Evolutionary conservation across 2,329 filamentous ascomycete genomes (phyloP), one percentile per base, ranked within the genome.

Genomic region (Neobulgaria alba): DNA sequence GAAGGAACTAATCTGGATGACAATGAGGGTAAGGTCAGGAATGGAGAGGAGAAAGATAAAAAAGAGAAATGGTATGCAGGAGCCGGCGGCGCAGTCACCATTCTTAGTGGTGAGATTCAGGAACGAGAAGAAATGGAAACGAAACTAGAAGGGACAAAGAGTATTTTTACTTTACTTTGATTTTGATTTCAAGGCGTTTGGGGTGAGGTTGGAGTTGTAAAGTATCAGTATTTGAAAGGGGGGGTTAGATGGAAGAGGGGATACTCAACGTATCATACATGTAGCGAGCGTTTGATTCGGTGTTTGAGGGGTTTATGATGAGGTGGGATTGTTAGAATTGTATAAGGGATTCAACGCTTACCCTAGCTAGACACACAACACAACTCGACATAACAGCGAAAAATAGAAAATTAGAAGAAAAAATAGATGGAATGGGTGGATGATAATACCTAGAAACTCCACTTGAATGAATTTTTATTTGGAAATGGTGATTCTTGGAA

Each of bases 101-200:
- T 79, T 17, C 68, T 95, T 43, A 95, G 88, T 59, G 85, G 82
- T 2, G 70, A 82, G 0, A 71, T 81, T 43, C 86, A 79, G 3
- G 90, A 96, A 67, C 82, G 81, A 64, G 85, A 93, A 45, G 92
- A 96, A 68, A 95, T 96, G 88, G 70, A 82, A 55, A 79, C 77
- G 5, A 90, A 89, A 63, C 63, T 59, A 12, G 48, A 46, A 39
- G 53, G 54, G 7, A 57, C 54, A 3, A 31, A 59, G 15, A 54
- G 55, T 1, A 33, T 57, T 32, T 57, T 58, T 43, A 39, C n/a
- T n/a, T n/a, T n/a, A n/a, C n/a, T n/a, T n/a, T n/a, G n/a, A n/a
- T n/a, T n/a, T n/a, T n/a, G n/a, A n/a, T n/a, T 26, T 26, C 23
- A 36, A 33, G 40, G 36, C 31, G 41, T 30, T 18, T 35, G 16